These are phyloP conservation scores for Fusarium annulatum DNA, from an alignment of 2,329 filamentous ascomycete species.

Conservation along the genomic window DNA sequence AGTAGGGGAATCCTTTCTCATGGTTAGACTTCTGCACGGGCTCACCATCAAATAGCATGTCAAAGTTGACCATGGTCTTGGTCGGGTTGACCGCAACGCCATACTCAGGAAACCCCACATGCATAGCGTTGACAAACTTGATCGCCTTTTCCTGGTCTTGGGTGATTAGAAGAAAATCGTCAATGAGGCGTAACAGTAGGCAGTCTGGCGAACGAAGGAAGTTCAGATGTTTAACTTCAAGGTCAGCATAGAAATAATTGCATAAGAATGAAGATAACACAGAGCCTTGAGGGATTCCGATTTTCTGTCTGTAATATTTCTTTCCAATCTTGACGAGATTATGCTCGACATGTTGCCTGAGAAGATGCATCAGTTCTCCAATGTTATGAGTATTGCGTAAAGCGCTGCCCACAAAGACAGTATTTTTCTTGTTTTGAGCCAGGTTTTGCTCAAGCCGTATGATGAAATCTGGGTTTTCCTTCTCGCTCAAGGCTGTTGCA, in stretches of 20 bases:
- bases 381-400: slow-evolving; percentile 67
- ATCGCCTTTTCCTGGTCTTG: slow-evolving; percentile 73
- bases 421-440: slow-evolving; percentile 66
- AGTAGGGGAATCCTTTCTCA: slow-evolving; percentile 80
- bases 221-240: slow-evolving; percentile 75
- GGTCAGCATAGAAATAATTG: slow-evolving; percentile 94
- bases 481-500: slow-evolving; percentile 59
- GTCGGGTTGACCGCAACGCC: slow-evolving; percentile 80
- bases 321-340: slow-evolving; percentile 92
- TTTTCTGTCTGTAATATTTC: slow-evolving; percentile 86
- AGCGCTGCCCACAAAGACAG: slow-evolving; percentile 80
- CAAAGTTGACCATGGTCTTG: slow-evolving; percentile 90
- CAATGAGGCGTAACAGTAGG: slow-evolving; percentile 83
- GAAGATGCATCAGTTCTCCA: slow-evolving; percentile 72
- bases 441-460: slow-evolving; percentile 56
- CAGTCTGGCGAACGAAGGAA: slow-evolving; percentile 71
- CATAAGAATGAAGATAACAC: slow-evolving; percentile 87
- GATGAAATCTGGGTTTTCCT: slow-evolving; percentile 57
- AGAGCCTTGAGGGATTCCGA: slow-evolving; percentile 93
- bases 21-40: slow-evolving; percentile 61
- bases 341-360: slow-evolving; percentile 81
- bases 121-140: slow-evolving; percentile 83
- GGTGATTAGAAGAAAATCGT: slow-evolving; percentile 93
- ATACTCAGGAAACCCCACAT: slow-evolving; percentile 79
- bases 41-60: slow-evolving; percentile 65